phyloP scores from a whole-genome alignment of 2,329 filamentous ascomycete species.

The Thyridium curvatum region DNA sequence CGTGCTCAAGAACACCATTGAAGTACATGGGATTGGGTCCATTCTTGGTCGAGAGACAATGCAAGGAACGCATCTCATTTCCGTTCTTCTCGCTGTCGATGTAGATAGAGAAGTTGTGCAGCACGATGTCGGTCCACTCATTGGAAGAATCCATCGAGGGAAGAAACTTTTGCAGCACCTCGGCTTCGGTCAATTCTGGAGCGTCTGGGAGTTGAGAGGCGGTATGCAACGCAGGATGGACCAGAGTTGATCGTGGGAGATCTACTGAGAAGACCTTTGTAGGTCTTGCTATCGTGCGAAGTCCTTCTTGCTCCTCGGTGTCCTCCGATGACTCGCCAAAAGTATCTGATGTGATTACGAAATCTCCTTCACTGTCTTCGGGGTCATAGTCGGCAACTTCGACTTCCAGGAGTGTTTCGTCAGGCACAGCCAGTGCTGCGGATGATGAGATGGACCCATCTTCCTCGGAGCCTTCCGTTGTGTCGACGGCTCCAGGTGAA shows the following conservation, averaged over 20 bases:
- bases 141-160: not conserved
- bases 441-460: no score
- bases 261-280: slow-evolving; percentile 12
- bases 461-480: no score
- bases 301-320: no score
- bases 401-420: slow-evolving; percentile 1
- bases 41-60: slow-evolving; percentile 37
- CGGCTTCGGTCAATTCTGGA: not conserved
- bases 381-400: slow-evolving; percentile 12
- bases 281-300: no score
- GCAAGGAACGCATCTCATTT: slow-evolving; percentile 47
- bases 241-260: slow-evolving; percentile 17
- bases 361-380: no score
- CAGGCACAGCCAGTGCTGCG: no score
- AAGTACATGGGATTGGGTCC: slow-evolving; percentile 41
- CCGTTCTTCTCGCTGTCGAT: slow-evolving; percentile 25
- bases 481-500: no score
- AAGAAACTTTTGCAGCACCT: not conserved
- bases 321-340: no score
- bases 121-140: slow-evolving; percentile 39
- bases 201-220: slow-evolving; percentile 4
- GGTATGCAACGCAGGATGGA: slow-evolving; percentile 19
- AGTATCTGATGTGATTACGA: no score
- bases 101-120: slow-evolving; percentile 56
- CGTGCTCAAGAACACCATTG: slow-evolving; percentile 51